Base-by-base conservation (phyloP, 106 monocot genomes). In the Dendrobium officinale region DNA sequence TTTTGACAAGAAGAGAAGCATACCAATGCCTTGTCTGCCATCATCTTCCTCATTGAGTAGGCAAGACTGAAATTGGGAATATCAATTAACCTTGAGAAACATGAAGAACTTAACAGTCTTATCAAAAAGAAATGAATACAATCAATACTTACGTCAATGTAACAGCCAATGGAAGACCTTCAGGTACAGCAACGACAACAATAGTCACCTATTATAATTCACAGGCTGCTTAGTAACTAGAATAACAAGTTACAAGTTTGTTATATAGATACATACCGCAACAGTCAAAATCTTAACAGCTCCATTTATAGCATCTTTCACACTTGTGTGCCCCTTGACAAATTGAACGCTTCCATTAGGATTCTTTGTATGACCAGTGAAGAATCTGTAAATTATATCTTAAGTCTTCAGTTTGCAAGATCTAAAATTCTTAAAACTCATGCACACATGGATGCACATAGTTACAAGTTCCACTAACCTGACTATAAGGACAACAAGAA, bases 401-500 rank as follows among this genome's bases (percentile, higher is more conserved):
- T 9, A 20, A 6, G 9, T 31, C 43, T 42, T 49, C 37, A 7
- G 2, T n/a, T 59, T 78, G 55, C 18, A 59, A 41, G 45, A 58
- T 41, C 7, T 58, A 55, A 78, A 29, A 78, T 58, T 33, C 8
- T 33, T 5, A 20, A 59, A 78, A 59, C 17, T 40, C 17, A 17
- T 17, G 13, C 13, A 17, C 13, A 56, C 15, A 9, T 24, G 3
- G 40, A 44, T 74, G 43, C 43, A 74, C 74, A 44, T 20, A 42
- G 20, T 68, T 22, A 49, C 9, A 20, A 79, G 22, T 55, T 20
- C 37, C 41, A 51, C 43, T 72, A 90, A 92, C 98, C 98, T 94
- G 64, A 55, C 84, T 33, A 88, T 47, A 79, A 98, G 98, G 37
- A 98, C 92, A 40, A 91, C 80, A 72, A 98, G 94, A 81, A 98